Conservation (phyloP, 305 asterid species). For the Rubia peregrina region DNA sequence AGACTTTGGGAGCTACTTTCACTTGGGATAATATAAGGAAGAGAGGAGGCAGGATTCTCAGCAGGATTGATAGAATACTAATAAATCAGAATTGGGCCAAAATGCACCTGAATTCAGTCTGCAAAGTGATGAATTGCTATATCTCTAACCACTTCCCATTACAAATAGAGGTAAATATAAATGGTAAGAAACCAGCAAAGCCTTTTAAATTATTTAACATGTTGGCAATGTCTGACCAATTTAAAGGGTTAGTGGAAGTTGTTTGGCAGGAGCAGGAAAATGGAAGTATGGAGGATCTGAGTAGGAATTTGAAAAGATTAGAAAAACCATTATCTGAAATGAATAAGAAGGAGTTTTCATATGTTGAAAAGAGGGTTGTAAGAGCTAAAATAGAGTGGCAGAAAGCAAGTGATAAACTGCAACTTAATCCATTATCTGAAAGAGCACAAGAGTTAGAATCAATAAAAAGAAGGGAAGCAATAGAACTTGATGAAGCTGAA, state of each 20-base stretch:
- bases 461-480: background rate
- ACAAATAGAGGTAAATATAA: too few species aligned
- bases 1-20: background rate
- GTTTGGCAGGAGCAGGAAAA: background rate
- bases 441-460: too few species aligned
- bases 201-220: background rate
- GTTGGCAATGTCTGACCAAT: background rate
- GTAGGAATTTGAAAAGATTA: too few species aligned
- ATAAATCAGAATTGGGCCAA: background rate
- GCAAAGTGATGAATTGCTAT: accelerated
- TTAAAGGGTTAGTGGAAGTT: background rate
- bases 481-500: background rate
- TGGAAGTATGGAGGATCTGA: too few species aligned
- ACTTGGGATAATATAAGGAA: background rate
- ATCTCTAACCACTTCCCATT: background rate
- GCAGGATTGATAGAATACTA: background rate
- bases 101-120: accelerated
- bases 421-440: background rate
- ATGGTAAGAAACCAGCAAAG: accelerated
- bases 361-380: too few species aligned
- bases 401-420: too few species aligned
- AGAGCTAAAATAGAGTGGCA: too few species aligned
- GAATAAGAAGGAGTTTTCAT: background rate
- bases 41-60: background rate
- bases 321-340: background rate